phyloP scores from a whole-genome alignment of 768 basidiomycete species.

The Tubosaeta sp. region DNA sequence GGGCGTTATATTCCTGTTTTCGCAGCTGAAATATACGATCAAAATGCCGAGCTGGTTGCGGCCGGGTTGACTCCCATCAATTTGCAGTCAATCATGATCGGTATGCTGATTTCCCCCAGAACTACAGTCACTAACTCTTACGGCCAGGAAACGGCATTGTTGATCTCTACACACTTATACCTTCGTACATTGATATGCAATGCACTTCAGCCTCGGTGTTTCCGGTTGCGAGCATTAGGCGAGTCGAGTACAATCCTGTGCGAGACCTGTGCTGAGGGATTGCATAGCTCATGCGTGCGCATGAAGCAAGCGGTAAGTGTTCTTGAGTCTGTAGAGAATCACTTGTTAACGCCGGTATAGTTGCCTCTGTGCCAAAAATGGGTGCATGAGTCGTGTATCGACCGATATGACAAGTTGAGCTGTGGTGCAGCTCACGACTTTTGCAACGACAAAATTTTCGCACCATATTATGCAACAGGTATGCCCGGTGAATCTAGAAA shows the following conservation, averaged over 20 bases:
- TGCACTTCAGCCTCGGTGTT: slow-evolving; percentile 50
- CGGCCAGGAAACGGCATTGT: slow-evolving; percentile 42
- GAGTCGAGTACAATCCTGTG: neutral
- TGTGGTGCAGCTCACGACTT: slow-evolving; percentile 67
- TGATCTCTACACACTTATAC: slow-evolving; percentile 35
- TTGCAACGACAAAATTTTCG: slow-evolving; percentile 47
- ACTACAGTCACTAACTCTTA: neutral
- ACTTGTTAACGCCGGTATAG: slow-evolving; percentile 30
- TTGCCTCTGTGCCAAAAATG: slow-evolving; percentile 66
- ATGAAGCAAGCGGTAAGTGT: slow-evolving; percentile 40
- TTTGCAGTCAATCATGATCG: slow-evolving; percentile 47
- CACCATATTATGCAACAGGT: slow-evolving; percentile 31
- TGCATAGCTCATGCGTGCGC: slow-evolving; percentile 33
- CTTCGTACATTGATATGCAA: slow-evolving; percentile 48
- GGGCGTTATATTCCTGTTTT: slow-evolving; percentile 52
- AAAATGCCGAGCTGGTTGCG: slow-evolving; percentile 37
- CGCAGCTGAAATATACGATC: slow-evolving; percentile 45
- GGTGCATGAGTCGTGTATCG: slow-evolving; percentile 55
- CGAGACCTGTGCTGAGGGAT: neutral
- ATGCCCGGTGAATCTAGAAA: slow-evolving; percentile 13
- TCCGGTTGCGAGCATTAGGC: slow-evolving; percentile 40
- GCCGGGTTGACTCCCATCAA: slow-evolving; percentile 50
- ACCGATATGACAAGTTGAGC: slow-evolving; percentile 60
- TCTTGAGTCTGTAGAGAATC: neutral
- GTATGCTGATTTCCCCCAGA: slow-evolving; percentile 20